Base-by-base conservation (phyloP, 331 rosid species). In the Rosa hybrid region DNA sequence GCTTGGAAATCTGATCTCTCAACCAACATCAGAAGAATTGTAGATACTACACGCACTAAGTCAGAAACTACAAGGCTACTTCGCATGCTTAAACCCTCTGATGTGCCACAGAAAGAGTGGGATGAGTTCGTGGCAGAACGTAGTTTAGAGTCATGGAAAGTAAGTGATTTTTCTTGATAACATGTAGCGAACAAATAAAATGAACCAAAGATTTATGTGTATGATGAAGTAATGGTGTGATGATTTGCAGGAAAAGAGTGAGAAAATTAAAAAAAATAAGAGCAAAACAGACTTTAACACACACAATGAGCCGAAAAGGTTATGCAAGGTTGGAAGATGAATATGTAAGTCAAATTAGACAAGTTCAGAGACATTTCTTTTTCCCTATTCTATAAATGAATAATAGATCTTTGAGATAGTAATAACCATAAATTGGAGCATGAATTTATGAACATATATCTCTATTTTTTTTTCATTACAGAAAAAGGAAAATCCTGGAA, bases 261-360 rank as follows among this genome's bases (percentile, higher is more conserved):
- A 25, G 3, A 56, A 51, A 41, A 54, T 56, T 70, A 56, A 56
- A 63, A 12, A 12, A 38, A 75, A 63, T 75, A 27, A 75, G 69
- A 39, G 68, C n/a, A n/a, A 57, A 20, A 44, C 69, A 25, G 6
- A 9, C 4, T 5, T 20, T 25, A 12, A 27, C 69, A 4, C 54
- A 75, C 53, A 75, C 78, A 30, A 41, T 63, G 4, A 10, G 78
- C n/a, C 48, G 54, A 18, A 39, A 75, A 75, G 69, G 78, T 54
- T 74, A 34, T 30, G 68, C 78, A 54, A 74, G 78, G 14, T 2
- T 34, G 8, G 54, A 51, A 30, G 4, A 54, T 7, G 69, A 51
- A 12, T 46, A n/a, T 71, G 38, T 53, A 23, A 34, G 65, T 53
- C 4, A 12, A 13, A 49, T 30, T 30, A 30, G 34, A 30, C 34